Percentiles rank a stretch among this genome's conserved stretches.
Conservation (phyloP, 805 yeast genomes). For the Naumovozyma baii region DNA sequence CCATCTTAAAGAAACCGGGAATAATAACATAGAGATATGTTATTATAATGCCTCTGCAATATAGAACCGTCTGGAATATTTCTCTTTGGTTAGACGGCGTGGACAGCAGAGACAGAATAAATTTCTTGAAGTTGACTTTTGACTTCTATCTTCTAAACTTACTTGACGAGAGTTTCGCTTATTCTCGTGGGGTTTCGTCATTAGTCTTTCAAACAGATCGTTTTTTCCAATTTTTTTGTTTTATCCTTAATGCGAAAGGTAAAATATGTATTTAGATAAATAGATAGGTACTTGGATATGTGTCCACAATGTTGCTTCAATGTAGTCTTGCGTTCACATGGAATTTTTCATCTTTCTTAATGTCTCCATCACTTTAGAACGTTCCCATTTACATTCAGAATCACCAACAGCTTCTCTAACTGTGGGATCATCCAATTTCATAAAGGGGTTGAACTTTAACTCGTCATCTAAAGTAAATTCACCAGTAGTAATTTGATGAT, state of each 20-base stretch:
- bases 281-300: too few relatives aligned
- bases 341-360: constrained; percentile 72
- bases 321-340: constrained; percentile 21
- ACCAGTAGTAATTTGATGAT: constrained; percentile 76
- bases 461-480: constrained; percentile 78
- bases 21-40: neutral
- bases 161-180: neutral
- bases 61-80: constrained; percentile 32
- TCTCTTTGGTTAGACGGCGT: constrained; percentile 30
- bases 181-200: constrained; percentile 1
- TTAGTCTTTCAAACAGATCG: constrained; percentile 6
- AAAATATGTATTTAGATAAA: too few relatives aligned
- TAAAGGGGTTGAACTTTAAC: constrained; percentile 75
- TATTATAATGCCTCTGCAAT: constrained; percentile 25
- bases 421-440: constrained; percentile 60
- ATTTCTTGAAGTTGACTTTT: constrained; percentile 4
- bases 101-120: constrained; percentile 44
- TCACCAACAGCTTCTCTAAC: constrained; percentile 53
- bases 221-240: neutral
- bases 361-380: constrained; percentile 54
- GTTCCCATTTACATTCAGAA: constrained; percentile 26
- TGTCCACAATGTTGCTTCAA: too few relatives aligned
- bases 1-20: constrained; percentile 1
- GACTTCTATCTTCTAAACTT: constrained; percentile 4
- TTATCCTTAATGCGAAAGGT: too few relatives aligned